A percentile compares a stretch with the other conserved stretches of the same genome.
Conservation (phyloP, 2,329 filamentous ascomycete species). For the Fusarium tricinctum region DNA sequence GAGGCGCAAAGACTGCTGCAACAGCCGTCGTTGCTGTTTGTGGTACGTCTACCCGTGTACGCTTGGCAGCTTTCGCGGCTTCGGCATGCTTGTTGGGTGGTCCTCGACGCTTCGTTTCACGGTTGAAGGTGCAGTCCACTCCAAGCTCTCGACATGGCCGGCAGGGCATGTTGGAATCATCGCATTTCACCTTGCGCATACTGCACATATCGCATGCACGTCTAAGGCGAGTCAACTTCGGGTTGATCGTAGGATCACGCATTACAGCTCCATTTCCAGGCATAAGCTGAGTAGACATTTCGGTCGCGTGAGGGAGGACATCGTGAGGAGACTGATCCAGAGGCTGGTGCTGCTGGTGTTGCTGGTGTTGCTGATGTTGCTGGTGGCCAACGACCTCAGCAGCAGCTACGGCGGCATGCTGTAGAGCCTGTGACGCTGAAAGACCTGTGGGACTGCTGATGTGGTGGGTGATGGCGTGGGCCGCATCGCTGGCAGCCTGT, state of each 20-base stretch:
- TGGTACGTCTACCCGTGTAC: conserved; percentile 57
- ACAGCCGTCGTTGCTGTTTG: conserved; percentile 24
- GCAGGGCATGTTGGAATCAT: conserved; percentile 69
- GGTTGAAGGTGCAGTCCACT: conserved; percentile 70
- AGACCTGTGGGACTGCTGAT: conserved; percentile 55
- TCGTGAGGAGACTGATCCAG: conserved; percentile 35
- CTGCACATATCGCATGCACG: conserved; percentile 74
- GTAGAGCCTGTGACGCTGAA: conserved; percentile 57
- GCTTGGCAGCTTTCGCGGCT: conserved; percentile 68
- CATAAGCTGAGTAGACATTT: conserved; percentile 47
- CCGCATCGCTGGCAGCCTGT: conserved; percentile 62
- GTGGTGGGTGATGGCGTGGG: conserved; percentile 52
- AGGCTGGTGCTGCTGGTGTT: conserved; percentile 39
- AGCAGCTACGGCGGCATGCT: conserved; percentile 56
- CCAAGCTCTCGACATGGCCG: conserved; percentile 69
- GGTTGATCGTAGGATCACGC: conserved; percentile 60
- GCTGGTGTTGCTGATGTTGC: conserved; percentile 44
- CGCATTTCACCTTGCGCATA: conserved; percentile 73
- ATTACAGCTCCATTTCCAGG: conserved; percentile 45
- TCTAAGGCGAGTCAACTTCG: conserved; percentile 68
- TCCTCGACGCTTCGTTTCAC: conserved; percentile 70
- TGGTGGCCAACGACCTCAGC: conserved; percentile 50
- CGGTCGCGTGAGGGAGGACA: conserved; percentile 38
- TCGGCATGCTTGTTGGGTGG: conserved; percentile 72
- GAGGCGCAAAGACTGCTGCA: conserved; percentile 41